Evolutionary conservation across 371 early-diverging fungal genomes (phyloP).

Genomic region (Mucor mucedo): DNA sequence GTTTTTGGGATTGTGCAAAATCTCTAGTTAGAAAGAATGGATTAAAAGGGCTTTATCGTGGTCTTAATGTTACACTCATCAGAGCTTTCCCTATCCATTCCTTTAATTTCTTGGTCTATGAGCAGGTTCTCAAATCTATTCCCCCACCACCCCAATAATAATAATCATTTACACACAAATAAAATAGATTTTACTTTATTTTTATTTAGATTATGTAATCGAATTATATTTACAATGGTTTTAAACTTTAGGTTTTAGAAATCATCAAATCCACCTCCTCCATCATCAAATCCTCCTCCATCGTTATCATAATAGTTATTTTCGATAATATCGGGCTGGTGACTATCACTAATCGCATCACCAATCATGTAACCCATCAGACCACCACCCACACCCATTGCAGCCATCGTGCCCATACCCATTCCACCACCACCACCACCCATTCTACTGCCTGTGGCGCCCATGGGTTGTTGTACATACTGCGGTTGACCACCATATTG

Average conservation of each 20-base stretch:
- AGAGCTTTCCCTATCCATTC: slow-evolving; percentile 86
- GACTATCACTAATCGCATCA: slow-evolving; percentile 32
- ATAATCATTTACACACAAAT: background rate
- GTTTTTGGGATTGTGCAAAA: slow-evolving; percentile 59
- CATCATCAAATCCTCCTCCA: slow-evolving; percentile 35
- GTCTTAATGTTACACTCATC: slow-evolving; percentile 74
- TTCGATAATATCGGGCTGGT: slow-evolving; percentile 32
- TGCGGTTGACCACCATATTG: slow-evolving; percentile 10
- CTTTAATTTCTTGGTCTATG: slow-evolving; percentile 81
- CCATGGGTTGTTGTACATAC: slow-evolving; percentile 13
- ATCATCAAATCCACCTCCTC: slow-evolving; percentile 26
- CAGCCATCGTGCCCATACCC: slow-evolving; percentile 38
- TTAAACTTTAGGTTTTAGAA: slow-evolving; percentile 1
- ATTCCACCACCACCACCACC: slow-evolving; percentile 9
- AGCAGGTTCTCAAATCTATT: slow-evolving; percentile 60
- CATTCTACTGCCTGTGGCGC: background rate
- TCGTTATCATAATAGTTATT: slow-evolving; percentile 43
- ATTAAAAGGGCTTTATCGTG: slow-evolving; percentile 70
- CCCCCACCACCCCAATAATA: slow-evolving; percentile 19
- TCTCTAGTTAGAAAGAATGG: slow-evolving; percentile 62
- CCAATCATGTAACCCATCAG: slow-evolving; percentile 44
- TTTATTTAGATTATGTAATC: background rate
- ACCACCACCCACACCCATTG: slow-evolving; percentile 47
- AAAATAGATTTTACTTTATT: background rate
- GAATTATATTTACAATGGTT: no score